These are phyloP conservation scores for Fonsecaea pedrosoi DNA, from an alignment of 2,329 filamentous ascomycete genomes.

Conservation along the genomic window DNA sequence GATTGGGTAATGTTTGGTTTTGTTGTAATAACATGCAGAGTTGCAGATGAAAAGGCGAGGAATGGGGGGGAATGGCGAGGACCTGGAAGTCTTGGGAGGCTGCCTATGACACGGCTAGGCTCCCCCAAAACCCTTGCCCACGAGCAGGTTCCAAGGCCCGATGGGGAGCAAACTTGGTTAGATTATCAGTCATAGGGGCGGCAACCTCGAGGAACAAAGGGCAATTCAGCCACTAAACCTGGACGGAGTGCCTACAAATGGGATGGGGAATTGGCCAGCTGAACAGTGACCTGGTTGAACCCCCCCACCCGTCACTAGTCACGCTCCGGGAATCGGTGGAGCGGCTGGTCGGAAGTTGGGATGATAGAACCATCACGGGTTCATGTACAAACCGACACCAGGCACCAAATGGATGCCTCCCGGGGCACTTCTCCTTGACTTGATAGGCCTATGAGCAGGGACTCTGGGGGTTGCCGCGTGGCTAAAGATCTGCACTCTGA, in stretches of 20 bases:
- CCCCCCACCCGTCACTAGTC: not conserved
- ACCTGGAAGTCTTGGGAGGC: not conserved
- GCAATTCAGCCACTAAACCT: not conserved
- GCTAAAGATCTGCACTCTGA: not conserved
- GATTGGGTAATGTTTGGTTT: conserved; percentile 11
- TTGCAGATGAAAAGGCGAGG: conserved; percentile 11
- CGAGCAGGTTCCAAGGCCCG: not conserved
- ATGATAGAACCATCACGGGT: not conserved
- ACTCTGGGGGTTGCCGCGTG: conserved; percentile 6
- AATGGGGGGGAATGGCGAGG: not conserved
- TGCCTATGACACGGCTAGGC: conserved; percentile 2
- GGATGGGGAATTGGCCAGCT: not conserved
- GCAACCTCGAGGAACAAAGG: not conserved
- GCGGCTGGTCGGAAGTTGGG: conserved; percentile 1
- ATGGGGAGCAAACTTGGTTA: not conserved
- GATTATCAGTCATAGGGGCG: not conserved
- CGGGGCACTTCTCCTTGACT: not conserved
- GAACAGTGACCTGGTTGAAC: not conserved
- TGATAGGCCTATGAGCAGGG: not conserved
- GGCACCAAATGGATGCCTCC: not conserved
- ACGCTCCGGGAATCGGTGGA: conserved; percentile 3
- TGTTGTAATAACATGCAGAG: conserved; percentile 18
- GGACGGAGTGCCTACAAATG: not conserved
- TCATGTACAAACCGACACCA: not conserved
- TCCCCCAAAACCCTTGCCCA: not conserved